A percentile compares a stretch with the other conserved stretches of the same genome.
phyloP scores from a whole-genome alignment of 305 asterid species.

The Andrographis paniculata region DNA sequence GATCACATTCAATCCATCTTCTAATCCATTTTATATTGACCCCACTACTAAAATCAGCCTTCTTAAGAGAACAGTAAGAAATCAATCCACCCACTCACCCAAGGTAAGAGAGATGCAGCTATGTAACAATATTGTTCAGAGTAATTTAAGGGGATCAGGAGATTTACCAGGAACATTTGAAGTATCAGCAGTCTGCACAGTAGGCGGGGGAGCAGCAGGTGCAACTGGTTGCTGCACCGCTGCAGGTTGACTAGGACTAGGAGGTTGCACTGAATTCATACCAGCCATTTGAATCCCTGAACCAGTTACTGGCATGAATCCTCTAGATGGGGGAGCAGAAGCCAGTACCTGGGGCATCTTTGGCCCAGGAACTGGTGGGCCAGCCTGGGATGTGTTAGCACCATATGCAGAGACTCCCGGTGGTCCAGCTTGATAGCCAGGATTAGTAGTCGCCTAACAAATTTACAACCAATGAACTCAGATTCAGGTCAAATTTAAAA shows the following conservation, averaged over 20 bases:
- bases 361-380: constrained; percentile 54
- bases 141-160: constrained; percentile 7
- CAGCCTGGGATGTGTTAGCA: constrained; percentile 42
- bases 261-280: constrained; percentile 63
- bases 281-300: constrained; percentile 70
- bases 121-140: not conserved
- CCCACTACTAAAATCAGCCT: too few relatives aligned
- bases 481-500: constrained; percentile 2
- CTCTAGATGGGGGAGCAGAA: constrained; percentile 53
- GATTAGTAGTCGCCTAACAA: constrained; percentile 50
- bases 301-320: constrained; percentile 60
- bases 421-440: constrained; percentile 60
- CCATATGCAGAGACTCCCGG: constrained; percentile 51
- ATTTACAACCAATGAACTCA: constrained; percentile 21
- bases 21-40: too few relatives aligned
- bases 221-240: constrained; percentile 51
- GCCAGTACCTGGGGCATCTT: constrained; percentile 54
- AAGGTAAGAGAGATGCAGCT: too few relatives aligned
- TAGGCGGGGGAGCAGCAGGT: constrained; percentile 95
- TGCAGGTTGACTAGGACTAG: constrained; percentile 64
- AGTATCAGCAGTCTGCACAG: constrained; percentile 94
- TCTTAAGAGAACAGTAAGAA: too few relatives aligned
- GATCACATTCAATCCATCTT: too few relatives aligned
- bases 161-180: constrained; percentile 88
- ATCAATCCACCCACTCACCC: too few relatives aligned